phyloP scores from a whole-genome alignment of 208 protist genomes.

The Trypanosomatidae sp. region DNA sequence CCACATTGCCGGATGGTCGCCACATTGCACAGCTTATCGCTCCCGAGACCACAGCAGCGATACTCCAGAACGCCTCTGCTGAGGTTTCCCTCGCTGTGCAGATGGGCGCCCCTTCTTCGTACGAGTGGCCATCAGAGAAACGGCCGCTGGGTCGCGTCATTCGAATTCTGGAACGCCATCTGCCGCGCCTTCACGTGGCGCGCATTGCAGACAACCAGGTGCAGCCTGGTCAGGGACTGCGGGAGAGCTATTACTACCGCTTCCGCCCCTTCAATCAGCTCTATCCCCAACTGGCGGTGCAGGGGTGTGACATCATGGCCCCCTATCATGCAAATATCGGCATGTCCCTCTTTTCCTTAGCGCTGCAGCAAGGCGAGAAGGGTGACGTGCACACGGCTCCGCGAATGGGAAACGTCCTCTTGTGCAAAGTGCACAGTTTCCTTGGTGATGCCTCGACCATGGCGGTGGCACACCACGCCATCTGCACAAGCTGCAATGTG shows the following conservation, averaged over 20 bases:
- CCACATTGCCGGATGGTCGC: constrained; percentile 51
- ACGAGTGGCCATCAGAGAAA: constrained; percentile 29
- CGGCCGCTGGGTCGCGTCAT: constrained; percentile 49
- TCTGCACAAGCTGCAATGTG: constrained; percentile 45
- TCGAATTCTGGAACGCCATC: constrained; percentile 41
- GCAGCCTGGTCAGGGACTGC: constrained; percentile 28
- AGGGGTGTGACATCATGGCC: constrained; percentile 56
- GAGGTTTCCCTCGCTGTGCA: constrained; percentile 31
- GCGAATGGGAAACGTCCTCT: constrained; percentile 25
- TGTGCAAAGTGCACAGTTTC: constrained; percentile 23
- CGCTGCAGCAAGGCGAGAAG: constrained; percentile 20
- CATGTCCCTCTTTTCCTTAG: constrained; percentile 47
- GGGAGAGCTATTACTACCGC: constrained; percentile 54
- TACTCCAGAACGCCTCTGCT: constrained; percentile 1
- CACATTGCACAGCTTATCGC: constrained; percentile 38
- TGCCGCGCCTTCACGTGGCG: constrained; percentile 37
- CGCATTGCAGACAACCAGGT: constrained; percentile 41
- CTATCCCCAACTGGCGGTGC: constrained; percentile 59
- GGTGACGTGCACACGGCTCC: constrained; percentile 16
- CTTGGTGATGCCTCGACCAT: constrained; percentile 49
- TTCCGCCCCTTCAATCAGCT: constrained; percentile 65
- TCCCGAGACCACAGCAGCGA: constrained; percentile 13
- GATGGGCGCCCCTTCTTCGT: constrained; percentile 29
- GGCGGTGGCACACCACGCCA: constrained; percentile 44
- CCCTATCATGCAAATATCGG: constrained; percentile 34